phyloP scores from a whole-genome alignment of 805 yeast species.

The Lachancea fermentati region DNA sequence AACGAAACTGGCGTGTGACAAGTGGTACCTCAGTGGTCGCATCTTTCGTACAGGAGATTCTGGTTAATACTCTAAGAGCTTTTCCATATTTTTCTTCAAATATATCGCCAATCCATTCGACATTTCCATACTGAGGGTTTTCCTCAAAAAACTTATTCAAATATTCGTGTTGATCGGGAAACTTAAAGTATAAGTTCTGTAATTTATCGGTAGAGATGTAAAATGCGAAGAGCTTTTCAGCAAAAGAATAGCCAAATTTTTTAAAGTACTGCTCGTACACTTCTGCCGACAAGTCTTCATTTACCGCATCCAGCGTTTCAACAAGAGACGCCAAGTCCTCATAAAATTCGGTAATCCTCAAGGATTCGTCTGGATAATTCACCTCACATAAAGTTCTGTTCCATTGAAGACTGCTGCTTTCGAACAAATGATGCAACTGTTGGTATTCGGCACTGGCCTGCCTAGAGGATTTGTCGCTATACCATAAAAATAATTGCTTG shows the following conservation, averaged over 20 bases:
- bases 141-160: constrained; percentile 49
- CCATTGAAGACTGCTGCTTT: constrained; percentile 43
- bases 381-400: constrained; percentile 48
- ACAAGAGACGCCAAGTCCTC: constrained; percentile 62
- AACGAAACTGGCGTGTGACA: constrained; percentile 42
- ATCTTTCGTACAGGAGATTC: constrained; percentile 37
- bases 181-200: constrained; percentile 49
- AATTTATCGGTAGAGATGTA: constrained; percentile 50
- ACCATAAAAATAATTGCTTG: constrained; percentile 34
- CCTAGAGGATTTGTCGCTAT: constrained; percentile 17
- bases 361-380: constrained; percentile 47
- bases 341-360: constrained; percentile 59
- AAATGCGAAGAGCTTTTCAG: constrained; percentile 53
- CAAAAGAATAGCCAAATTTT: constrained; percentile 64
- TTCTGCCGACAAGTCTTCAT: constrained; percentile 43
- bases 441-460: constrained; percentile 20
- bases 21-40: constrained; percentile 37
- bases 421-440: constrained; percentile 29
- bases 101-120: constrained; percentile 71
- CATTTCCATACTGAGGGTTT: constrained; percentile 40
- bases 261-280: constrained; percentile 49
- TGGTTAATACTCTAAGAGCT: constrained; percentile 46
- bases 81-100: constrained; percentile 42
- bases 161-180: constrained; percentile 45
- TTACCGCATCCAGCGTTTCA: constrained; percentile 33